Conservation (phyloP, 306 rosid genomes). For the Datisca glomerata region DNA sequence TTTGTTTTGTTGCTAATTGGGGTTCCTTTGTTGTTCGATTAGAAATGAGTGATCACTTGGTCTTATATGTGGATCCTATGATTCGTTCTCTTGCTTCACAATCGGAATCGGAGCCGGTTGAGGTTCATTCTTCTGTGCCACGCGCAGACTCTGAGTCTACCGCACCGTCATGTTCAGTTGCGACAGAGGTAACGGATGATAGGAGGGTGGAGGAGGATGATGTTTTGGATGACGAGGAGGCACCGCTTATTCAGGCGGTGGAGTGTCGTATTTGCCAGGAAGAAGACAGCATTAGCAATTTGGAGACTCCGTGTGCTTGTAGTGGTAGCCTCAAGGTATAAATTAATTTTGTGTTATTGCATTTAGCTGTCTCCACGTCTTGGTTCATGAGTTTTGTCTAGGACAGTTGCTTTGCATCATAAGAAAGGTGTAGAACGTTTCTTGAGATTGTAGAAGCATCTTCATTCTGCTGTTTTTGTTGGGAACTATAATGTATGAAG, state of each 20-base stretch:
- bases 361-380: too few species aligned
- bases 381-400: too few species aligned
- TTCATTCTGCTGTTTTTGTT: too few species aligned
- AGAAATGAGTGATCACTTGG: background rate
- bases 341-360: background rate
- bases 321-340: constrained; percentile 91
- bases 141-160: constrained; percentile 10
- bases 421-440: too few species aligned
- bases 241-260: constrained; percentile 56
- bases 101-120: constrained; percentile 19
- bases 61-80: background rate
- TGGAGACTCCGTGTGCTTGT: constrained; percentile 88
- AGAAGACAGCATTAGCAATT: constrained; percentile 54
- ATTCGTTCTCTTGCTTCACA: background rate
- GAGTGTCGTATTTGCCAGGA: constrained; percentile 99
- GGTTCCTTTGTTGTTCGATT: background rate
- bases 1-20: too few species aligned
- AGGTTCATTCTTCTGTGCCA: constrained; percentile 23
- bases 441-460: too few species aligned
- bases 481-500: too few species aligned
- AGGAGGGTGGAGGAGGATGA: constrained; percentile 11
- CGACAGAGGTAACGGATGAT: constrained; percentile 7
- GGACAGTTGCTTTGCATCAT: too few species aligned
- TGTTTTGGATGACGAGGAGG: constrained; percentile 38
- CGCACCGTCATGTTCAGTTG: constrained; percentile 24